Percentiles rank a stretch among this genome's conserved stretches.
phyloP scores from a whole-genome alignment of 257 asterid genomes.

The Lantana camara region DNA sequence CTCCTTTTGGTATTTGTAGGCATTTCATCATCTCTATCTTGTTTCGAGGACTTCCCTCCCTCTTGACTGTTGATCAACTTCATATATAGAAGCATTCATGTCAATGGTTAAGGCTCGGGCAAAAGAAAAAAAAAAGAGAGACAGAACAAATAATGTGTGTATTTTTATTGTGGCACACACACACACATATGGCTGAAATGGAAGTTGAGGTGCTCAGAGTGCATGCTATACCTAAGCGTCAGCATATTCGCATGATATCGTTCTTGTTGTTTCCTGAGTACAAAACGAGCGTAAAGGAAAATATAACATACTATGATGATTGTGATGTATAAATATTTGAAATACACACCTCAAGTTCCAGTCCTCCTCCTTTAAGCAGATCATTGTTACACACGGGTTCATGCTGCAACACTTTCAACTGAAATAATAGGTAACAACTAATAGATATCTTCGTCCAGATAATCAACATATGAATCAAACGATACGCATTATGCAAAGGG shows the following conservation, averaged over 20 bases:
- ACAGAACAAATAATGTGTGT: no score
- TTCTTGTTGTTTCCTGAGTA: conserved; percentile 39
- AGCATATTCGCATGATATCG: conserved; percentile 27
- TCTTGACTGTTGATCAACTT: conserved; percentile 21
- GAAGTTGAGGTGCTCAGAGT: background rate
- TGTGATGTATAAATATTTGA: background rate
- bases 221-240: conserved; percentile 46
- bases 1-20: conserved; percentile 33
- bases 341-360: no score
- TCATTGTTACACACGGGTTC: no score
- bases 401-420: no score
- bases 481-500: no score
- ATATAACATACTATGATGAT: background rate
- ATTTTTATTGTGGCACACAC: background rate
- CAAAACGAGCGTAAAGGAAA: conserved; percentile 1
- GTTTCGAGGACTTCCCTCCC: conserved; percentile 31
- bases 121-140: background rate
- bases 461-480: no score
- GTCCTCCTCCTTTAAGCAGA: no score
- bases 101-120: background rate
- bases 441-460: no score
- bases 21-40: conserved; percentile 34
- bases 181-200: background rate
- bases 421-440: no score
- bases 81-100: conserved; percentile 20